Base-by-base conservation (phyloP, 345 rosid species). In the Lumnitzera littorea region DNA sequence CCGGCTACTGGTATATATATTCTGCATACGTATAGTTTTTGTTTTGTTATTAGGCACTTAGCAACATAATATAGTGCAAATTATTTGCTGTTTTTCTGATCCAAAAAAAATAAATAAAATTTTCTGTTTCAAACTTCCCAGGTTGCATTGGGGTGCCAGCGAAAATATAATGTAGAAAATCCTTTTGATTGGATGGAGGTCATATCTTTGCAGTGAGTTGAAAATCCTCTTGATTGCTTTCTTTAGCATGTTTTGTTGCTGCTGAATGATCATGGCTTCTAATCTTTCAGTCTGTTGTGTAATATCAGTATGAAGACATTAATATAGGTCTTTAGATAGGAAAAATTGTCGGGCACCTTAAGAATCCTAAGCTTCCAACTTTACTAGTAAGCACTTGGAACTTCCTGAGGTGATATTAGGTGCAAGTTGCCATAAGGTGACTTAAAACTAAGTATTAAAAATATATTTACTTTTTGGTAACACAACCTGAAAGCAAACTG, bases 111-210 rank as follows among this genome's bases (percentile, higher is more conserved):
- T 20, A 20, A 20, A 20, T 20, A 20, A 20, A 20, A 20, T 20
- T 20, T 20, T 8, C 3, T 50, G 48, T 0, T 51, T 51, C 12
- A 11, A 36, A 50, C 24, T 47, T 58, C 67, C 15, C 78, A 89
- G 96, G 86, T 82, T 62, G 60, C 98, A 8, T 81, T 85, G 64
- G 91, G 91, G 55, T 84, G 65, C 66, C 77, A 77, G 57, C 82
- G 60, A 75, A 89, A 73, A 61, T 89, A 87, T 80, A 70, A 77
- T 15, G 76, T 71, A 50, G 88, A 85, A 62, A 92, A 92, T 70
- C 98, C 96, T 13, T 92, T 89, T 64, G 96, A 89, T 57, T 92
- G 96, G 98, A 92, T 92, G 98, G 98, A 87, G 57, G 84, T 89
- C 71, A 92, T 92, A 75, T 92, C 94, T 62, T 75, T 89, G 72